Evolutionary conservation across 148 eudicot genomes (phyloP).

Genomic region (Euryodendron excelsum): DNA sequence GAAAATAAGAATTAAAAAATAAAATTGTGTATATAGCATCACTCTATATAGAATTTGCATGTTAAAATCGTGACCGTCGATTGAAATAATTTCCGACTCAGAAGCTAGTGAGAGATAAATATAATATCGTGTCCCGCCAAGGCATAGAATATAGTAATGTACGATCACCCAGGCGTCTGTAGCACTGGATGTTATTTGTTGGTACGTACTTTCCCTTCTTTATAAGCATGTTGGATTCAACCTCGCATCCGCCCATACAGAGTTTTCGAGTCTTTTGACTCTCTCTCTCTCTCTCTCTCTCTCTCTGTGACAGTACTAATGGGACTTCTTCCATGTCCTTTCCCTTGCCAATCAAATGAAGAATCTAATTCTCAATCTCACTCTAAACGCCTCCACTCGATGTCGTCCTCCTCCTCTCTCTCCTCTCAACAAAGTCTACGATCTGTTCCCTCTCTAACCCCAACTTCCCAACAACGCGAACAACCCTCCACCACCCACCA

Average conservation of each 20-base stretch:
- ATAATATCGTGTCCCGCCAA: too few relatives aligned
- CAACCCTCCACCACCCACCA: constrained; percentile 21
- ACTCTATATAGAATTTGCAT: too few relatives aligned
- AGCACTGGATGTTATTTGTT: too few relatives aligned
- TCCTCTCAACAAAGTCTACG: constrained; percentile 54
- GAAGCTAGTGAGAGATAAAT: too few relatives aligned
- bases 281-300: neutral
- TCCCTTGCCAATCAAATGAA: constrained; percentile 27
- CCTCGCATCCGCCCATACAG: too few relatives aligned
- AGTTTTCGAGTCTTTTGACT: too few relatives aligned
- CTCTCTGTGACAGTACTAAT: constrained; percentile 16
- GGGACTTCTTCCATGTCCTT: constrained; percentile 47
- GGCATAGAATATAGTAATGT: too few relatives aligned
- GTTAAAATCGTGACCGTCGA: too few relatives aligned
- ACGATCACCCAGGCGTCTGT: too few relatives aligned
- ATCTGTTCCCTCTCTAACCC: constrained; percentile 55
- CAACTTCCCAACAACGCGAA: constrained; percentile 20
- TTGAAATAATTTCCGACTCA: too few relatives aligned
- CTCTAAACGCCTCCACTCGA: constrained; percentile 21
- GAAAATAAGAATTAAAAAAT: too few relatives aligned
- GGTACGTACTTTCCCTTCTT: neutral
- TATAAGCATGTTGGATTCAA: neutral
- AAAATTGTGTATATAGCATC: too few relatives aligned
- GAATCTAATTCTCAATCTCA: constrained; percentile 17
- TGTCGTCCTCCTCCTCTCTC: constrained; percentile 42